Evolutionary conservation across 225 moss, liverwort and hornwort genomes (phyloP).

Genomic region (Bryum argenteum): DNA sequence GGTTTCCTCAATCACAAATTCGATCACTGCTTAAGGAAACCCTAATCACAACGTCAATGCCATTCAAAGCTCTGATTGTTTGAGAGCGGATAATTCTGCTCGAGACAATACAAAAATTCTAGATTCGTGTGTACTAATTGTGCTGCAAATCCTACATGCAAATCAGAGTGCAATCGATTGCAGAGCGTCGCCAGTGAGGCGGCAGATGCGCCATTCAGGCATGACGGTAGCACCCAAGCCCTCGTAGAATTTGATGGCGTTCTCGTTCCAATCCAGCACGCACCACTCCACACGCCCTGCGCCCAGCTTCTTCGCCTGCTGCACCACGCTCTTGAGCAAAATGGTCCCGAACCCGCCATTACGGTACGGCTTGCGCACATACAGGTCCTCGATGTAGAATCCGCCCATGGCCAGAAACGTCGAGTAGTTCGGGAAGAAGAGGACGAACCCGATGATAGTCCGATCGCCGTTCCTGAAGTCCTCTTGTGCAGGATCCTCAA

Average conservation of each 20-base stretch:
- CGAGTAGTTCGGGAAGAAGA: slow-evolving; percentile 67
- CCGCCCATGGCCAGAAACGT: slow-evolving; percentile 57
- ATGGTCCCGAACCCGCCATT: slow-evolving; percentile 60
- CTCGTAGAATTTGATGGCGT: slow-evolving; percentile 74
- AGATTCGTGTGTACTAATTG: slow-evolving; percentile 3
- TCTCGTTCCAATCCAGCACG: slow-evolving; percentile 71
- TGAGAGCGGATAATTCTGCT: neutral
- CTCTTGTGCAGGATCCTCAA: slow-evolving; percentile 39
- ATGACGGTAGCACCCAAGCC: slow-evolving; percentile 52
- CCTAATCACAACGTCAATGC: neutral
- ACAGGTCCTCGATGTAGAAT: slow-evolving; percentile 64
- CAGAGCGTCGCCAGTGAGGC: slow-evolving; percentile 56
- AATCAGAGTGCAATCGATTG: slow-evolving; percentile 46
- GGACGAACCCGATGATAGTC: slow-evolving; percentile 51
- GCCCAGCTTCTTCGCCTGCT: slow-evolving; percentile 56
- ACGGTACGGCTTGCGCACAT: slow-evolving; percentile 59
- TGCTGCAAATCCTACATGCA: slow-evolving; percentile 15
- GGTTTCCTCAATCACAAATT: neutral
- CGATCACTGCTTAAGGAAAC: neutral
- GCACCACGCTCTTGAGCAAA: slow-evolving; percentile 64
- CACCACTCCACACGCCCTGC: slow-evolving; percentile 73
- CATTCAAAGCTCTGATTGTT: neutral
- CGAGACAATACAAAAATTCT: neutral
- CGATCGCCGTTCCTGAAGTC: slow-evolving; percentile 24
- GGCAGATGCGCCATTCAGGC: slow-evolving; percentile 72